Conservation (phyloP, 495 filamentous ascomycete genomes). For the Podospora anserina region DNA sequence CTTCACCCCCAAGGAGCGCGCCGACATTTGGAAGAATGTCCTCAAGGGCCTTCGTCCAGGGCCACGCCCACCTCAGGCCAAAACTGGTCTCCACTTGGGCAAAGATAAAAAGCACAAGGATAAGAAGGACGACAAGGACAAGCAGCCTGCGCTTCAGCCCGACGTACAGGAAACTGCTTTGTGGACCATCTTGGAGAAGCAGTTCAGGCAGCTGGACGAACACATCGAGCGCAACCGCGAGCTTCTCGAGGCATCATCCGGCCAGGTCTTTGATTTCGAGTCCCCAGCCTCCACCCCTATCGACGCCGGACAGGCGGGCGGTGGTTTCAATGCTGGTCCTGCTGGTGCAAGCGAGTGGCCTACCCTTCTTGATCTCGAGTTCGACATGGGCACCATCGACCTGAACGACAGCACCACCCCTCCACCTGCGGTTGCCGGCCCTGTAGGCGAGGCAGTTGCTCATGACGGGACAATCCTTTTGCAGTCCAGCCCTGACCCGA, state of each 20-base stretch:
- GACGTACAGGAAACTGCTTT: constrained; percentile 20
- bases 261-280: constrained; percentile 22
- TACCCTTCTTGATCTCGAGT: constrained; percentile 7
- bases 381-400: neutral
- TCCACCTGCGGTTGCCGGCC: neutral
- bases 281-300: constrained; percentile 5
- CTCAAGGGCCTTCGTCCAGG: constrained; percentile 20
- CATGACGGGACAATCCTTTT: neutral
- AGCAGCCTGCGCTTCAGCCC: constrained; percentile 2
- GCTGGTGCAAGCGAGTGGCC: constrained; percentile 11
- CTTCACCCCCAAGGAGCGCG: constrained; percentile 20
- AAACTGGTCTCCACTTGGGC: neutral
- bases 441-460: neutral
- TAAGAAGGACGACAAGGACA: constrained; percentile 4
- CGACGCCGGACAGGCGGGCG: neutral
- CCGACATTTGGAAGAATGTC: constrained; percentile 28
- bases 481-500: neutral
- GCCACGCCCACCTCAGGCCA: neutral
- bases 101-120: constrained; percentile 10
- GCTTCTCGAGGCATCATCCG: constrained; percentile 20
- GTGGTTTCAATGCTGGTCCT: neutral
- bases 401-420: neutral
- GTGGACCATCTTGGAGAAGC: constrained; percentile 6
- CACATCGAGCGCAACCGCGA: constrained; percentile 25
- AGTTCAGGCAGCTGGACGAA: constrained; percentile 23